Percentiles rank a stretch among this genome's conserved stretches.
Evolutionary conservation across 768 basidiomycete genomes (phyloP).

Genomic region (Lactarius vividus): DNA sequence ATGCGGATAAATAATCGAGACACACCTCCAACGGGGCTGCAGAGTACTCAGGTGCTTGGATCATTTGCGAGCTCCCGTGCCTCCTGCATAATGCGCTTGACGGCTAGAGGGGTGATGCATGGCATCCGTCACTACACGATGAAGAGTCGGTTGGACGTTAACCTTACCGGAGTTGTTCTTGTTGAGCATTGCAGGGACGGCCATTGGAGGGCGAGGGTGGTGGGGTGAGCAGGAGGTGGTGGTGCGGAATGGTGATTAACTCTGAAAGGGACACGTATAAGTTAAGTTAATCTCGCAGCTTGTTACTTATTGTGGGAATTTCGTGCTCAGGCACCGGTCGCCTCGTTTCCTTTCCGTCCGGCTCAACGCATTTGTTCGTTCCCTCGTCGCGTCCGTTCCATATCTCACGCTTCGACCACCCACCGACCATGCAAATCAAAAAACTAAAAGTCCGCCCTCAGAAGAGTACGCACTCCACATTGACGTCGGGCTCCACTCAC

Average conservation of each 20-base stretch:
- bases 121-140: neutral
- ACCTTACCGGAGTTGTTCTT: slow-evolving; percentile 82
- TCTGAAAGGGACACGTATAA: neutral
- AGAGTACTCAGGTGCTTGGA: slow-evolving; percentile 80
- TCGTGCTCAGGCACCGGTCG: neutral
- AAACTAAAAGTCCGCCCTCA: slow-evolving; percentile 77
- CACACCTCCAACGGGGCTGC: slow-evolving; percentile 77
- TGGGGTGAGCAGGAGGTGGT: neutral
- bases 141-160: neutral
- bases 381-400: neutral
- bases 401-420: neutral
- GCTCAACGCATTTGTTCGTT: neutral
- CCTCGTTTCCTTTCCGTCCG: neutral
- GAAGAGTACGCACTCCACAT: slow-evolving; percentile 49
- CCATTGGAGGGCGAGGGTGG: slow-evolving; percentile 25
- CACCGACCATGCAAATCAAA: slow-evolving; percentile 53
- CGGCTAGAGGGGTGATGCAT: slow-evolving; percentile 47
- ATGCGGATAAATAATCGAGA: neutral
- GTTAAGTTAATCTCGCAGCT: too few relatives aligned
- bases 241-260: neutral
- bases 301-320: neutral
- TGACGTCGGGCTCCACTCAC: slow-evolving; percentile 33
- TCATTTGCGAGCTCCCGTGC: slow-evolving; percentile 85
- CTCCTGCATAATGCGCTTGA: slow-evolving; percentile 97
- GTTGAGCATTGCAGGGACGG: slow-evolving; percentile 51